A percentile compares a stretch with the other conserved stretches of the same genome.
Evolutionary conservation across 129 eudicot species (phyloP).

Genomic region (Mikania micrantha): DNA sequence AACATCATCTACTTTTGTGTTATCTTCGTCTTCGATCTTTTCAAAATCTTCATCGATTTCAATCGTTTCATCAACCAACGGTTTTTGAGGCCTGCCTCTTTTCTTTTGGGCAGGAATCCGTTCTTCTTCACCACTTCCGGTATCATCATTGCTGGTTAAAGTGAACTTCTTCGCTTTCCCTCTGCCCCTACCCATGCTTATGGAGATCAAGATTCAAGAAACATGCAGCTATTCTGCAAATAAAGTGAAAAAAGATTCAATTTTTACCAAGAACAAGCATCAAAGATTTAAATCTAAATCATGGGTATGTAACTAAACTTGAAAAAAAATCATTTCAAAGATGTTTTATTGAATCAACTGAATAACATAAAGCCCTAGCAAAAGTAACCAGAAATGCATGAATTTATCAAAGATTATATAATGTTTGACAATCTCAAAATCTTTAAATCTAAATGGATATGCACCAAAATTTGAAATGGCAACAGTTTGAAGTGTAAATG

Average conservation of each 20-base stretch:
- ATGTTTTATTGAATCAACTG: too few relatives aligned
- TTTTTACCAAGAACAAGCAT: neutral
- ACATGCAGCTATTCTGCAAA: conserved; percentile 32
- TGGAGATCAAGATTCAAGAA: conserved; percentile 24
- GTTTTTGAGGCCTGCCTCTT: conserved; percentile 73
- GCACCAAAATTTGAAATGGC: too few relatives aligned
- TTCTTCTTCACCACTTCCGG: conserved; percentile 69
- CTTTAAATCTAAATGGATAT: neutral
- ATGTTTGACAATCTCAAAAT: too few relatives aligned
- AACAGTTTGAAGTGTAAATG: neutral
- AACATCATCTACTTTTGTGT: conserved; percentile 12
- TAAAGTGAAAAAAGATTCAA: conserved; percentile 1
- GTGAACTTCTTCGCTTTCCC: conserved; percentile 58
- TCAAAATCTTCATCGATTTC: conserved; percentile 37
- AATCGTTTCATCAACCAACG: conserved; percentile 30
- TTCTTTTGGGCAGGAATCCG: conserved; percentile 58
- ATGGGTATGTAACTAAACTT: conserved; percentile 6
- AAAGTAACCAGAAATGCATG: neutral
- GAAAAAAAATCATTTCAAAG: neutral
- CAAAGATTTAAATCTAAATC: neutral
- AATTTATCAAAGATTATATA: neutral
- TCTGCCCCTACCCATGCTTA: conserved; percentile 67
- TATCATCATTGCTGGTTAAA: conserved; percentile 48
- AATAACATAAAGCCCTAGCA: too few relatives aligned
- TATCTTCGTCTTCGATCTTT: conserved; percentile 46